These are phyloP conservation scores for Tanozyma kutaoensis DNA, from an alignment of 805 yeast genomes.

Conservation along the genomic window DNA sequence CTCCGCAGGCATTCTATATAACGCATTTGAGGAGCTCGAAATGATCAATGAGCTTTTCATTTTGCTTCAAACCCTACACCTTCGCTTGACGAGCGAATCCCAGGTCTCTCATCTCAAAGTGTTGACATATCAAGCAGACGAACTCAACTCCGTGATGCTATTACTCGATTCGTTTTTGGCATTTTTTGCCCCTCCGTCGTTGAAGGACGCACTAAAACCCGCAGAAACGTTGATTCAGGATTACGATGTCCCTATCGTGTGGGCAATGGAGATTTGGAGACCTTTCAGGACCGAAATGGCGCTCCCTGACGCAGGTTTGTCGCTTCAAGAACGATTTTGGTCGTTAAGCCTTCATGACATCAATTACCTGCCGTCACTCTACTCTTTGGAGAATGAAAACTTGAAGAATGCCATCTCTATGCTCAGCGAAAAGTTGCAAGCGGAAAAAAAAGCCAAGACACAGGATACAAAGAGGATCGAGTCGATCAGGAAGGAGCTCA, in stretches of 20 bases:
- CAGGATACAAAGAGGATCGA: slow-evolving; percentile 7
- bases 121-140: slow-evolving; percentile 60
- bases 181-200: slow-evolving; percentile 28
- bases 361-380: slow-evolving; percentile 34
- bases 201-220: slow-evolving; percentile 10
- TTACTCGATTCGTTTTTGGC: slow-evolving; percentile 47
- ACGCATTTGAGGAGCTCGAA: slow-evolving; percentile 27
- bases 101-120: slow-evolving; percentile 48
- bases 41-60: slow-evolving; percentile 53
- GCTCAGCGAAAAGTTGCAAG: slow-evolving; percentile 19
- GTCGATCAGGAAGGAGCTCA: slow-evolving; percentile 11
- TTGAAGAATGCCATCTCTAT: slow-evolving; percentile 21
- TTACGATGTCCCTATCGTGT: slow-evolving; percentile 36
- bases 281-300: slow-evolving; percentile 14
- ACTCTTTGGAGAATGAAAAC: slow-evolving; percentile 32
- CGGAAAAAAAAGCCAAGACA: slow-evolving; percentile 11
- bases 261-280: slow-evolving; percentile 80
- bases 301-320: slow-evolving; percentile 21
- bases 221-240: slow-evolving; percentile 15
- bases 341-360: slow-evolving; percentile 59
- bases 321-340: slow-evolving; percentile 66
- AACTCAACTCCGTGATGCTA: slow-evolving; percentile 51
- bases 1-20: slow-evolving; percentile 39
- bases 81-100: slow-evolving; percentile 18
- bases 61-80: slow-evolving; percentile 38